phyloP scores from a whole-genome alignment of 805 yeast genomes.

The Cyberlindnera xishuangbannaensis region DNA sequence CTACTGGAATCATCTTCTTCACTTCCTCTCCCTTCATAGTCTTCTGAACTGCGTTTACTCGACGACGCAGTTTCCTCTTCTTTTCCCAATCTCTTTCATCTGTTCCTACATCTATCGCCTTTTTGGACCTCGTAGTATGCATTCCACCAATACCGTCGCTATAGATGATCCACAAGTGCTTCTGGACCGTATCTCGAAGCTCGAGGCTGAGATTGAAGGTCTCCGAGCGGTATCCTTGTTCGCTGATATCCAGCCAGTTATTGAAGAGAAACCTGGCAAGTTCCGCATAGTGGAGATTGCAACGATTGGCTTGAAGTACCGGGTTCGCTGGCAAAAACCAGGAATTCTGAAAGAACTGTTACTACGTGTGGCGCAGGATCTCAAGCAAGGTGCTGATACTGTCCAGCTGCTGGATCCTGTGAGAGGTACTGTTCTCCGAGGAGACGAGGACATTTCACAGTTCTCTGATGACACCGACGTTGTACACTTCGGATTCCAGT shows the following conservation, averaged over 20 bases:
- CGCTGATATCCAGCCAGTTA: conserved; percentile 22
- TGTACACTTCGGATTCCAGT: conserved; percentile 19
- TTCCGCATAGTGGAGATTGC: conserved; percentile 17
- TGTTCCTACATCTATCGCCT: too few relatives aligned
- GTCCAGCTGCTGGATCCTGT: conserved; percentile 18
- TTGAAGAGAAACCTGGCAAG: conserved; percentile 16
- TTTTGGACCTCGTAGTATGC: too few relatives aligned
- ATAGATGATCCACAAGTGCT: too few relatives aligned
- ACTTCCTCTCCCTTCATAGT: too few relatives aligned
- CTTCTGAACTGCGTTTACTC: too few relatives aligned
- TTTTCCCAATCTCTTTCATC: too few relatives aligned
- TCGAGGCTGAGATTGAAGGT: conserved; percentile 20
- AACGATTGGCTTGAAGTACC: conserved; percentile 16
- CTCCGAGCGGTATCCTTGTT: conserved; percentile 22
- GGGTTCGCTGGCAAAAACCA: conserved; percentile 13
- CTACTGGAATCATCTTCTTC: too few relatives aligned
- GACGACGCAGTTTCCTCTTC: too few relatives aligned
- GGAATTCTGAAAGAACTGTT: conserved; percentile 13
- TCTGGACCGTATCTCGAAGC: conserved; percentile 9
- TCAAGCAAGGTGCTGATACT: conserved; percentile 13
- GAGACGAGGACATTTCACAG: conserved; percentile 13
- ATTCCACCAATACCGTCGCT: too few relatives aligned
- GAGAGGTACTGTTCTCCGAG: conserved; percentile 14
- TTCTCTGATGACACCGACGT: conserved; percentile 13
- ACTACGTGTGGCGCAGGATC: conserved; percentile 19